Evolutionary conservation across 768 basidiomycete genomes (phyloP).

Genomic region (Termitomyces sp.): DNA sequence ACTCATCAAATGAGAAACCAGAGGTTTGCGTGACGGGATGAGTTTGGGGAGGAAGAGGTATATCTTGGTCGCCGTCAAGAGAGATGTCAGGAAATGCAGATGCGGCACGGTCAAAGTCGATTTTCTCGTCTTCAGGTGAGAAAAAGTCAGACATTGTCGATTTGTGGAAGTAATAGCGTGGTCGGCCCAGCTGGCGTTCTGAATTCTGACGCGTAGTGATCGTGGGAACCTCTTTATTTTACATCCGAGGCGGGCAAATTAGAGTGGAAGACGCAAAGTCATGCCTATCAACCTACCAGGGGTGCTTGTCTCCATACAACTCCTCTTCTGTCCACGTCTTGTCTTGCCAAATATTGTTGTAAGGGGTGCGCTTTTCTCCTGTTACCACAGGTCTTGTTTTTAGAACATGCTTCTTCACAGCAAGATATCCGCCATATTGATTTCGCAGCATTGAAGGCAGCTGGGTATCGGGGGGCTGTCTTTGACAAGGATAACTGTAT

Average conservation of each 20-base stretch:
- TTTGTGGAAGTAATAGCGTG: slow-evolving; percentile 1
- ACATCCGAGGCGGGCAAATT: neutral
- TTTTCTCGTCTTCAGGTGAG: slow-evolving; percentile 40
- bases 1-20: slow-evolving; percentile 64
- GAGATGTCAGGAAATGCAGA: slow-evolving; percentile 84
- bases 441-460: slow-evolving; percentile 61
- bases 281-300: slow-evolving; percentile 80
- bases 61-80: slow-evolving; percentile 57
- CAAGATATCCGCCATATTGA: slow-evolving; percentile 84
- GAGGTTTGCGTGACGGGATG: slow-evolving; percentile 26
- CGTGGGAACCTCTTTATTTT: slow-evolving; percentile 15
- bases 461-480: slow-evolving; percentile 85
- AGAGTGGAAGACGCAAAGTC: neutral
- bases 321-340: slow-evolving; percentile 60
- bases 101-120: slow-evolving; percentile 79
- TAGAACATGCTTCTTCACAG: slow-evolving; percentile 30
- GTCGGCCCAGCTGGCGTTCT: neutral
- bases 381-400: neutral
- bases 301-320: slow-evolving; percentile 63
- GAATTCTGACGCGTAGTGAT: neutral
- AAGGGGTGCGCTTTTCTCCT: slow-evolving; percentile 43
- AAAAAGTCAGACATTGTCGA: slow-evolving; percentile 24
- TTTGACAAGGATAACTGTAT: slow-evolving; percentile 99
- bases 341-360: slow-evolving; percentile 60
- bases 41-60: slow-evolving; percentile 31